Evolutionary conservation across 768 basidiomycete species (phyloP).

Genomic region (Pulveroboletus frians): DNA sequence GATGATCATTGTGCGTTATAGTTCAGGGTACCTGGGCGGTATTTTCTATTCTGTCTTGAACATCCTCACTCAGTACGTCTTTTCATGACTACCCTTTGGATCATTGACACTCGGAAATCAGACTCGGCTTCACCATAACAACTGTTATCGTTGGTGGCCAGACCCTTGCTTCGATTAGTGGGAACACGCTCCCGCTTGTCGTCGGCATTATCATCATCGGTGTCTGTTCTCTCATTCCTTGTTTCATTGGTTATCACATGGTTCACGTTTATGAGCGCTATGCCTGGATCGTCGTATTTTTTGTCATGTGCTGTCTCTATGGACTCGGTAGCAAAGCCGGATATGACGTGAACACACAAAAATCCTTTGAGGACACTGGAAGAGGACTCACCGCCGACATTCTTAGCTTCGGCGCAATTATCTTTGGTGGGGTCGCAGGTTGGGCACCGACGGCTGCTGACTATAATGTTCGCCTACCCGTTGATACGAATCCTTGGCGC

Average conservation of each 20-base stretch:
- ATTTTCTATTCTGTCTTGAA: slow-evolving; percentile 49
- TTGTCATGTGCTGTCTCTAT: slow-evolving; percentile 48
- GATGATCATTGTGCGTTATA: slow-evolving; percentile 48
- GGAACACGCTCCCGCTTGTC: slow-evolving; percentile 40
- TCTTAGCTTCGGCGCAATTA: slow-evolving; percentile 48
- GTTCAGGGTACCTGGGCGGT: slow-evolving; percentile 45
- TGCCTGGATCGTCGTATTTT: slow-evolving; percentile 45
- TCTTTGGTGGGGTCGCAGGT: slow-evolving; percentile 45
- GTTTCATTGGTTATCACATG: slow-evolving; percentile 43
- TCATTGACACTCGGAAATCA: slow-evolving; percentile 6
- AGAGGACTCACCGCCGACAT: slow-evolving; percentile 41
- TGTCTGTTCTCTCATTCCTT: slow-evolving; percentile 40
- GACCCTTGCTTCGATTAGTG: slow-evolving; percentile 42
- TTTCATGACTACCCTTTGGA: background rate
- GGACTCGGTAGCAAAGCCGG: slow-evolving; percentile 46
- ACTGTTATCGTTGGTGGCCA: slow-evolving; percentile 55
- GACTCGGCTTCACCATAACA: slow-evolving; percentile 43
- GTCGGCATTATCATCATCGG: slow-evolving; percentile 47
- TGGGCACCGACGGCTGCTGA: slow-evolving; percentile 53
- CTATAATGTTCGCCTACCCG: slow-evolving; percentile 48
- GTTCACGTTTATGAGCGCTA: slow-evolving; percentile 51
- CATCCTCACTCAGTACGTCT: slow-evolving; percentile 43
- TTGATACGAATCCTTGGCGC: slow-evolving; percentile 35
- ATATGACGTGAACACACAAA: slow-evolving; percentile 41
- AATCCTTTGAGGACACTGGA: slow-evolving; percentile 39